Base-by-base conservation (phyloP, 225 moss, liverwort and hornwort species). In the Bryum argenteum region DNA sequence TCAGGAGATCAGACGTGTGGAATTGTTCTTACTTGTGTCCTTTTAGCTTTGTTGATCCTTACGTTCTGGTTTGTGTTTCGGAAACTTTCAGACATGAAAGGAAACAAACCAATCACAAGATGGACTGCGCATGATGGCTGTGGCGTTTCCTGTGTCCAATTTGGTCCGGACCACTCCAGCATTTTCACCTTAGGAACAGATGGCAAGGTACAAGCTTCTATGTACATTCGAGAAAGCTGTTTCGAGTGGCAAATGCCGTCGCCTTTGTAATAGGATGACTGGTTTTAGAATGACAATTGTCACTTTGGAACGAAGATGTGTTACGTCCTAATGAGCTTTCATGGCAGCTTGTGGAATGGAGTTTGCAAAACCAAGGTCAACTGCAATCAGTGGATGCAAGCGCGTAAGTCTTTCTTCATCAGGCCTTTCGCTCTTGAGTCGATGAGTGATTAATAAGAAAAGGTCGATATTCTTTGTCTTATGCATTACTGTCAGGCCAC, bases 361-460 rank as follows among this genome's bases (percentile, higher is more conserved):
- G 92, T 79, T 79, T 95, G 70, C 95, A 92, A 72, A 86, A 95
- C 72, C 95, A 95, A 80, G 92, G 95, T 71, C 90, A 95, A 56
- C 75, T 95, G 75, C 82, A 85, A 57, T 84, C 90, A 64, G 85
- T 74, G 65, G 86, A 95, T 77, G 90, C 95, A 68, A 88, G 89
- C 88, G 28, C 71, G 95, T 95, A 64, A 73, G 87, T 81, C 10
- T 55, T 44, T 37, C 51, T 66, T 55, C 26, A 19, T 12, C 44
- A 58, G 24, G 54, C 40, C 19, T 39, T 12, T 58, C 58, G 52
- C 47, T 15, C 40, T 48, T 50, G 69, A 63, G 57, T 48, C 62
- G 48, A 56, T 40, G 39, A 24, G 58, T 51, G 52, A 65, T 65
- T 14, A 47, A 53, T 39, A 67, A 67, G 37, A 20, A 39, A 19